phyloP scores from a whole-genome alignment of 352 stramenopile species.

The Globisporangium paroecandrum region DNA sequence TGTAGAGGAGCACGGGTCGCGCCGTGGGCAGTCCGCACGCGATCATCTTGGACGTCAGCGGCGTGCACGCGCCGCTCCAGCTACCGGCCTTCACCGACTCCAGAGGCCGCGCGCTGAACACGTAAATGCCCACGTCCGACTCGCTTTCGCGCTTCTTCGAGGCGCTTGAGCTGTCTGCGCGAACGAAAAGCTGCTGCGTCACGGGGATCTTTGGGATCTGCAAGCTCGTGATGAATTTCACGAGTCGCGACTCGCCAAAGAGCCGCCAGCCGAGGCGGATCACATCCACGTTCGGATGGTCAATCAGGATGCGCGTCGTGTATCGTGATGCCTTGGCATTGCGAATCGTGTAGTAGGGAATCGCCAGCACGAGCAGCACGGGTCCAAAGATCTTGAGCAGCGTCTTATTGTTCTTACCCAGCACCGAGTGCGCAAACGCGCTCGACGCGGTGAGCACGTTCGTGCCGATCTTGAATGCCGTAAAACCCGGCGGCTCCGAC shows the following conservation, averaged over 20 bases:
- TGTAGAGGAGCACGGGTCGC: conserved; percentile 78
- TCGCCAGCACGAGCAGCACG: conserved; percentile 54
- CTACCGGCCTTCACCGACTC: conserved; percentile 57
- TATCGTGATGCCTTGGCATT: conserved; percentile 65
- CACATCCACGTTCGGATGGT: conserved; percentile 77
- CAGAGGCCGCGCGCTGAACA: conserved; percentile 70
- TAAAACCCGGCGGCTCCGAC: conserved; percentile 76
- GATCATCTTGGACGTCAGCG: conserved; percentile 63
- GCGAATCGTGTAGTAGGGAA: conserved; percentile 84
- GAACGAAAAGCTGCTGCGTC: conserved; percentile 61
- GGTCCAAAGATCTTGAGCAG: conserved; percentile 58
- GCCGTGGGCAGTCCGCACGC: conserved; percentile 61
- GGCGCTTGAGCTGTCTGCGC: conserved; percentile 34
- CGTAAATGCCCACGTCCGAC: conserved; percentile 65
- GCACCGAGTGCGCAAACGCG: conserved; percentile 69
- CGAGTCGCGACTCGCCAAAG: conserved; percentile 78
- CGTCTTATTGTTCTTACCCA: conserved; percentile 62
- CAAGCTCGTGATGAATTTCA: conserved; percentile 59
- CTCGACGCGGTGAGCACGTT: conserved; percentile 77
- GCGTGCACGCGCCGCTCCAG: conserved; percentile 56
- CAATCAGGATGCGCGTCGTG: conserved; percentile 76
- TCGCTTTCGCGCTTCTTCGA: conserved; percentile 30
- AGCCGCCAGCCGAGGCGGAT: conserved; percentile 83
- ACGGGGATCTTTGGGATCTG: conserved; percentile 67
- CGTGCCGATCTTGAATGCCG: conserved; percentile 78